Evolutionary conservation across 192 early-diverging fungal species (phyloP), one percentile per base, ranked within the genome.

Genomic region (Diversispora eburnea): DNA sequence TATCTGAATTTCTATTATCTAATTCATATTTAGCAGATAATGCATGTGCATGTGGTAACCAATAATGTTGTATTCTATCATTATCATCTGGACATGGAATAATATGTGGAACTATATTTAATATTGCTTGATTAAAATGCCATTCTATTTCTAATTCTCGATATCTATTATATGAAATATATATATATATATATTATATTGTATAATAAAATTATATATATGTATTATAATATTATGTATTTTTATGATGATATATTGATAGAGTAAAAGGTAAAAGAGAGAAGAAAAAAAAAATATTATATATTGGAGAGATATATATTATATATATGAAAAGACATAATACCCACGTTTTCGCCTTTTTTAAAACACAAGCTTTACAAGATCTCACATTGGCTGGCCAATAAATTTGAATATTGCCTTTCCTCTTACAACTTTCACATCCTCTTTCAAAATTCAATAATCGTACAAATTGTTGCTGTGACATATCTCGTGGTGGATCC

Each of bases 321-420:
- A 33, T 33, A 33, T 33, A 33, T 33, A 33, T 33, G n/a, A 43
- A 62, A 62, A 39, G 4, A 25, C 25, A 6, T 42, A 33, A 42
- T 63, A 63, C 61, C 61, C 25, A 33, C 25, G 25, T 63, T 63
- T 63, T 63, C 5, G 61, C 61, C n/a, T 41, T 63, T n/a, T 63
- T 41, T 17, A 17, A 17, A 42, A 63, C 6, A 63, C 61, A 63
- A n/a, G 39, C 61, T 41, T 63, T 63, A 63, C 61, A 63, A 17
- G 61, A 63, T 41, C 61, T 63, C 10, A 63, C 61, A 42, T 17
- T 42, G 6, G 61, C 61, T 42, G 41, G 15, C 61, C 61, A 63
- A 63, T 63, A 63, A 8, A 63, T 63, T 0, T 45, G 42, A 19
- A 45, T n/a, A 1, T 63, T 43, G 4, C n/a, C 17, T 19, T n/a